Conservation (phyloP, 805 yeast species). For the Suhomyces canberraensis region DNA sequence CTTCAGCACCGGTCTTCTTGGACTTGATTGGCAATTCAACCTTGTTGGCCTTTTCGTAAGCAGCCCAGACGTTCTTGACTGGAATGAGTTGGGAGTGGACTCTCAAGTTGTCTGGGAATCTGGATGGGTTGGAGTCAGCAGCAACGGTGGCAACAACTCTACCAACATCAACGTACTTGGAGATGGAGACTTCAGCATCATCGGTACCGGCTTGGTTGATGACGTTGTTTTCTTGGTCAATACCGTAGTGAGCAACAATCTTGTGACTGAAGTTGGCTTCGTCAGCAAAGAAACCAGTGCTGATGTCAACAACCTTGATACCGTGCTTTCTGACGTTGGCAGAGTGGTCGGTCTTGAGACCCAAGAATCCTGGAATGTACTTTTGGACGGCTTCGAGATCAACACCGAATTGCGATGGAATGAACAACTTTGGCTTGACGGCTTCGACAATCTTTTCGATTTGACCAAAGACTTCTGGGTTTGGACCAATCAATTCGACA, state of each 20-base stretch:
- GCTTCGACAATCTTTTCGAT: constrained; percentile 37
- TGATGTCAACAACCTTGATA: constrained; percentile 45
- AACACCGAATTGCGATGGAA: constrained; percentile 61
- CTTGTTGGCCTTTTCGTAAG: constrained; percentile 39
- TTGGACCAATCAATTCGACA: constrained; percentile 40
- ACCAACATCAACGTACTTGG: constrained; percentile 25
- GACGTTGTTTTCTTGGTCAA: constrained; percentile 30
- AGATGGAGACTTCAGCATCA: constrained; percentile 29
- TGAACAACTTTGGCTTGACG: constrained; percentile 48
- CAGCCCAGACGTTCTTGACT: constrained; percentile 34
- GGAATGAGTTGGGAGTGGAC: constrained; percentile 42
- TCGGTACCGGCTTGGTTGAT: constrained; percentile 42
- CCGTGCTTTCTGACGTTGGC: constrained; percentile 10
- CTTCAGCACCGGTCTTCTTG: constrained; percentile 20
- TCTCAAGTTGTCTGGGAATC: constrained; percentile 44
- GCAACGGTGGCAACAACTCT: constrained; percentile 15
- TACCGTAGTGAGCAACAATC: constrained; percentile 33
- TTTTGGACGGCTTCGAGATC: constrained; percentile 30
- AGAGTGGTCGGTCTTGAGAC: constrained; percentile 34
- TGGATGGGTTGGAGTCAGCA: constrained; percentile 22
- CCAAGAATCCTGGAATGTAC: constrained; percentile 31
- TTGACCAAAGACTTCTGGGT: constrained; percentile 27
- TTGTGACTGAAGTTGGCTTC: constrained; percentile 36
- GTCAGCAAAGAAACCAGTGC: constrained; percentile 36
- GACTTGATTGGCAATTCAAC: constrained; percentile 18